These are phyloP conservation scores for Rhododendron molle DNA, from an alignment of 148 eudicot species.

Conservation along the genomic window DNA sequence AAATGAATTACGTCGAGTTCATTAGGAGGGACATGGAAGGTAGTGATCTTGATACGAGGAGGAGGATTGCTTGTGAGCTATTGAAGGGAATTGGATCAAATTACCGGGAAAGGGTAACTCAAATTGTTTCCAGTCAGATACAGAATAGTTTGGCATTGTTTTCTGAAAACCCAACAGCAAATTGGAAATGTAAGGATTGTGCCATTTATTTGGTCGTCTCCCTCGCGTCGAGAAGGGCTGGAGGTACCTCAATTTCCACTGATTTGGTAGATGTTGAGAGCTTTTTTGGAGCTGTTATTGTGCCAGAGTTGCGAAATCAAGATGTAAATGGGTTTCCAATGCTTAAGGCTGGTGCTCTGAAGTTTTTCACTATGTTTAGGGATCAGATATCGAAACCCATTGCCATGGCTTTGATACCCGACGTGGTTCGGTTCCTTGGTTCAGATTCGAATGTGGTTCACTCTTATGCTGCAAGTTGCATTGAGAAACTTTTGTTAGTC, in stretches of 20 bases:
- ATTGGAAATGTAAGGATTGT: constrained; percentile 94
- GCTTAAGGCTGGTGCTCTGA: constrained; percentile 89
- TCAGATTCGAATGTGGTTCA: constrained; percentile 94
- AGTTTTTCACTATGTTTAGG: constrained; percentile 81
- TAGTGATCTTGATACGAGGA: constrained; percentile 93
- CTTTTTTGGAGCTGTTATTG: constrained; percentile 69
- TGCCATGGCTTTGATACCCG: constrained; percentile 70
- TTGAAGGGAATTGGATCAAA: constrained; percentile 78
- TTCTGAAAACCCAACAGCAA: constrained; percentile 59
- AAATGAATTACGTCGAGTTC: constrained; percentile 87
- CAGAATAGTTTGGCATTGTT: constrained; percentile 57
- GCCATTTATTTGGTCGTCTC: constrained; percentile 90
- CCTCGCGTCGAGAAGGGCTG: constrained; percentile 66
- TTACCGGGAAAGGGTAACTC: constrained; percentile 70
- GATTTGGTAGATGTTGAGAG: constrained; percentile 76
- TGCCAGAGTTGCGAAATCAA: constrained; percentile 78
- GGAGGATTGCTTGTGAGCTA: constrained; percentile 97
- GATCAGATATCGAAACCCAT: constrained; percentile 67
- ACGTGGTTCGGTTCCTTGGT: constrained; percentile 67
- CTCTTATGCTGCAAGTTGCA: constrained; percentile 86
- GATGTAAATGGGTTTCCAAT: constrained; percentile 84
- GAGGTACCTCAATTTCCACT: constrained; percentile 66
- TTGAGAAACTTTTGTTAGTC: constrained; percentile 83
- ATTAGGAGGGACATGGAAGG: constrained; percentile 96
- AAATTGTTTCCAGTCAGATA: constrained; percentile 58